Base-by-base conservation (phyloP, 176 grass and related monocot species). In the Avena atlantica region DNA sequence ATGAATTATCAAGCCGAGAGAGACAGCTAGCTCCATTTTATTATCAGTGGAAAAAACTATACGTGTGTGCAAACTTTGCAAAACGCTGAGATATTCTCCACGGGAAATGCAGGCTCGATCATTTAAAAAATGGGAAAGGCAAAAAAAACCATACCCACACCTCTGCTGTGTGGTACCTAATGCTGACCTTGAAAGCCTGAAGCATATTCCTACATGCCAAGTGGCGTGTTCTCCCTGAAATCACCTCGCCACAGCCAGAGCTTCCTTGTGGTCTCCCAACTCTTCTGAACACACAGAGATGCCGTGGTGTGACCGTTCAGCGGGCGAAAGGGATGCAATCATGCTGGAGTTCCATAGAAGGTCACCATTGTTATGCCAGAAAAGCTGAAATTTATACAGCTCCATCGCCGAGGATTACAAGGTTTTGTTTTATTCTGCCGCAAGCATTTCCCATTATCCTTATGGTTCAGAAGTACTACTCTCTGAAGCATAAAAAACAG, bases 171-270 rank as follows among this genome's bases (percentile, higher is more conserved):
- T 60, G 81, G 50, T 42, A 47, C 50, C 81, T 72, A 58, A 57
- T 45, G 52, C 66, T 83, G 67, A n/a, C 47, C 47, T 66, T 78
- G 20, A 57, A 64, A 29, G 36, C 40, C 44, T 21, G 57, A 77
- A 65, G 72, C 84, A 86, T 86, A 86, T 86, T 78, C 84, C 74
- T 13, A 27, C 29, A 44, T 14, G 27, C 61, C 83, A 69, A 53
- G 27, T 55, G 49, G 61, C 4, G 78, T 65, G 62, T 86, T 78
- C 84, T 58, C 74, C 37, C 20, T 24, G 17, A 40, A 75, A 23
- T 55, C 27, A 74, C 69, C 69, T 31, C 19, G 19, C 70, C 44
- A 24, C 57, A 80, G 78, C 12, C 57, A 63, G 20, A 80, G 36
- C 64, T 61, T 69, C 31, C 84, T 76, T 51, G 83, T 12, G 58